Evolutionary conservation across 2,329 filamentous ascomycete genomes (phyloP).

Genomic region (Celoporthe dispersa): DNA sequence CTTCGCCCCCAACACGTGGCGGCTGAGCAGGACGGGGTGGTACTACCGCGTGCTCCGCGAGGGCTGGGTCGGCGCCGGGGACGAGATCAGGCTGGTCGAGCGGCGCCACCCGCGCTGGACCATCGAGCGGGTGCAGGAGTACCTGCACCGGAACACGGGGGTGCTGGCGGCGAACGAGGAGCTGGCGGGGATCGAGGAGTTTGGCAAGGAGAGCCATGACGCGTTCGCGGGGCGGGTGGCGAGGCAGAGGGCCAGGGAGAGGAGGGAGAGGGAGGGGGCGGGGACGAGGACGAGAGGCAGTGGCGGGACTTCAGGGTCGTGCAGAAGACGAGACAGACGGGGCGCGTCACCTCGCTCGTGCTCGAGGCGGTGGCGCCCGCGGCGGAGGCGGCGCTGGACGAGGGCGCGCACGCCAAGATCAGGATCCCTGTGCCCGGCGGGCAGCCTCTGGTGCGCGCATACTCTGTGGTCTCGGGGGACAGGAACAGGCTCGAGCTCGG

Average conservation of each 20-base stretch:
- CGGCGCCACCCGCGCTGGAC: constrained; percentile 64
- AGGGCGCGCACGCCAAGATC: constrained; percentile 61
- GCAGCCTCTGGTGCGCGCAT: constrained; percentile 60
- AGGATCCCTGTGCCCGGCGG: constrained; percentile 43
- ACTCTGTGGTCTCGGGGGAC: constrained; percentile 62
- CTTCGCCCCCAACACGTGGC: constrained; percentile 63
- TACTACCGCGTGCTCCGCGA: constrained; percentile 65
- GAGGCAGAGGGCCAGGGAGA: constrained; percentile 42
- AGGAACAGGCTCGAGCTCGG: constrained; percentile 59
- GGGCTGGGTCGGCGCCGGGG: constrained; percentile 59
- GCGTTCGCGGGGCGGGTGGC: constrained; percentile 57
- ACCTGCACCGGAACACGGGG: constrained; percentile 58
- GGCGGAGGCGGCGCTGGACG: constrained; percentile 38
- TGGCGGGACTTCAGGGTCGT: constrained; percentile 55
- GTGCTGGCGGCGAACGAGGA: constrained; percentile 57
- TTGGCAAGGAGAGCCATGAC: constrained; percentile 53
- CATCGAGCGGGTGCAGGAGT: constrained; percentile 65
- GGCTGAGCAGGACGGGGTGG: constrained; percentile 65
- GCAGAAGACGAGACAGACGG: constrained; percentile 56
- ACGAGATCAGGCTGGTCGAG: constrained; percentile 60
- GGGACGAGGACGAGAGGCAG: constrained; percentile 34
- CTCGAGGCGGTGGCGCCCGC: constrained; percentile 50
- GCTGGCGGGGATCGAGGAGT: constrained; percentile 54
- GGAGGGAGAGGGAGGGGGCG: constrained; percentile 30
- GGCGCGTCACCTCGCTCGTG: constrained; percentile 54